Evolutionary conservation across 2,329 filamentous ascomycete genomes (phyloP), one percentile per base, ranked within the genome.

Genomic region (Pestalotiopsis sp.): DNA sequence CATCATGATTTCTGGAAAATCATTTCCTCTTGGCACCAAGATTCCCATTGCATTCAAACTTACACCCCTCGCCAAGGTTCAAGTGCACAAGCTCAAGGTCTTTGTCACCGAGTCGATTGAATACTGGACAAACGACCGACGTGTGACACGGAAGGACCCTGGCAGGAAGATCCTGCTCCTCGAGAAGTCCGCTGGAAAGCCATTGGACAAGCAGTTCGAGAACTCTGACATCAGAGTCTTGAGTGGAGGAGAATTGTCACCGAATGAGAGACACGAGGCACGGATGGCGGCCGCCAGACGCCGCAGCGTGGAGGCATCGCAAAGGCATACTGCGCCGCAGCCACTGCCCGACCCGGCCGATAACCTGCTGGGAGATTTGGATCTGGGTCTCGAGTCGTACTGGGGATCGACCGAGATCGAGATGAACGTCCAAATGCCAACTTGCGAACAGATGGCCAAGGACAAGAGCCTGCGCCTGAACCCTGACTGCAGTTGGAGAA

Each of bases 41-140:
- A 94, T 98, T 17, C 95, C 95, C 1, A 96, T 98, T 69, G 94
- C 94, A 1, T 97, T 98, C 84, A 97, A 97, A 80, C 85, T 98
- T 72, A 97, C 94, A 0, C 95, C 95, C 0, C 82, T 98, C 25
- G 94, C 95, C 70, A 98, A 98, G 83, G 94, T 97, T 6, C 94
- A 97, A 78, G 93, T 95, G 67, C 95, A 97, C 81, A 91, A 95
- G 73, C 91, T 98, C 79, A 97, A 97, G 80, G 94, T 97, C 0
- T 95, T 92, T 72, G 90, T 97, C 13, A 97, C 94, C 0, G 95
- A 98, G 79, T 95, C 94, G 49, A 90, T 95, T 68, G 94, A 97
- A 77, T 97, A 97, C 78, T 97, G 92, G 86, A 97, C 94, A 67
- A 92, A 90, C 73, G 93, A 95, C 80, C 93, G 93, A 76, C 91